Percentiles rank a stretch among this genome's conserved stretches.
Conservation (phyloP, 352 stramenopile species). For the Globisporangium barbulae region DNA sequence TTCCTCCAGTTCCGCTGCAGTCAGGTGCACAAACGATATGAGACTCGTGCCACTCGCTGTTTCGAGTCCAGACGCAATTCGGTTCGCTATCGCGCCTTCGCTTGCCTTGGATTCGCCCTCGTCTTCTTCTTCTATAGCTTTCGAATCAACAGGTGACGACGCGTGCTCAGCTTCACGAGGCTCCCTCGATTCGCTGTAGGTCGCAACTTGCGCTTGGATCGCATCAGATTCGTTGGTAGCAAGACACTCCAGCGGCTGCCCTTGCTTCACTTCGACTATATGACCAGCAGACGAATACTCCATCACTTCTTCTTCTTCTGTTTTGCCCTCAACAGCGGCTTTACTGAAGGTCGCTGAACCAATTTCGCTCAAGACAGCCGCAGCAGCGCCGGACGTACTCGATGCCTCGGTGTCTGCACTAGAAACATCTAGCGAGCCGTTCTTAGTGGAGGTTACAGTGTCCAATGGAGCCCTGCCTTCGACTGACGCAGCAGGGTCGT, state of each 20-base stretch:
- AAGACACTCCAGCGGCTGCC: background rate
- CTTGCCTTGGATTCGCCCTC: background rate
- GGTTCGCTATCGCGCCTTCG: background rate
- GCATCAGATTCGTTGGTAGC: background rate
- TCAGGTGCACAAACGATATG: slow-evolving; percentile 5
- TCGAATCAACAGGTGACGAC: no score
- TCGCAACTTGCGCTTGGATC: background rate
- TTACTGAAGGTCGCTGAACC: background rate
- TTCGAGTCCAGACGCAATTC: slow-evolving; percentile 10
- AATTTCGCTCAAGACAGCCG: background rate
- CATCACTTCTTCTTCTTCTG: background rate
- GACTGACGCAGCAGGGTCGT: background rate
- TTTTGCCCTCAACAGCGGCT: background rate
- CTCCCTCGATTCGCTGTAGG: background rate
- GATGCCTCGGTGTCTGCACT: background rate
- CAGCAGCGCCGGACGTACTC: background rate
- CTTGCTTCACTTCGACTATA: background rate
- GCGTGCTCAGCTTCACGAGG: no score
- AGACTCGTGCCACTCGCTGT: background rate
- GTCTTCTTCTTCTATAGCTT: background rate
- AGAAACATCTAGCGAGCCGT: background rate
- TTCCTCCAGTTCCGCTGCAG: slow-evolving; percentile 5
- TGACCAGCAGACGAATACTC: background rate
- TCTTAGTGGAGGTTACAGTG: background rate
- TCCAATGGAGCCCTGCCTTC: background rate